phyloP scores from a whole-genome alignment of 768 basidiomycete genomes.

The Lentinula aciculospora region DNA sequence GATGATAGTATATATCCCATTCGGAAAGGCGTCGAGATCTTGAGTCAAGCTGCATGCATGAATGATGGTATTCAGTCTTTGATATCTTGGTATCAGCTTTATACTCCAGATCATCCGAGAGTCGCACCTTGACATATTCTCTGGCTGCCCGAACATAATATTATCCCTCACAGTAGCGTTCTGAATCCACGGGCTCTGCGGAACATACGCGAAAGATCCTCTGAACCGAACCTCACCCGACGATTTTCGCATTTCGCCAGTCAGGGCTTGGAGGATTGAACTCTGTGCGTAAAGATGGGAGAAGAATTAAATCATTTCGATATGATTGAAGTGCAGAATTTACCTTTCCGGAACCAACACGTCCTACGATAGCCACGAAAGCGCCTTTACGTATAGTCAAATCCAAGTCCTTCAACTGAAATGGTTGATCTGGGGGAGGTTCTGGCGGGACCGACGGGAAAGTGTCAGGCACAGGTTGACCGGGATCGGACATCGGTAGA shows the following conservation, averaged over 20 bases:
- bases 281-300: conserved; percentile 28
- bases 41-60: conserved; percentile 63
- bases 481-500: neutral
- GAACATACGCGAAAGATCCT: conserved; percentile 52
- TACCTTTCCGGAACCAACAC: conserved; percentile 71
- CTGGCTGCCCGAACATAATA: conserved; percentile 64
- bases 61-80: conserved; percentile 52
- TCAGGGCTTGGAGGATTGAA: conserved; percentile 47
- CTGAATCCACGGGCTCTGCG: conserved; percentile 60
- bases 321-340: neutral
- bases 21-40: conserved; percentile 66
- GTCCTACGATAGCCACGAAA: conserved; percentile 70
- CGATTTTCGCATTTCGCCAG: conserved; percentile 64
- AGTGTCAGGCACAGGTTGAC: conserved; percentile 8
- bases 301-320: neutral
- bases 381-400: conserved; percentile 46
- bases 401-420: conserved; percentile 41
- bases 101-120: neutral
- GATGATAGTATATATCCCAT: conserved; percentile 66
- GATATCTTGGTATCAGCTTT: neutral
- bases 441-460: conserved; percentile 7
- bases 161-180: conserved; percentile 71
- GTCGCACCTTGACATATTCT: conserved; percentile 47
- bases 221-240: conserved; percentile 51
- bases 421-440: conserved; percentile 38